Conservation (phyloP, 768 basidiomycete species). For the Polyporus arcularius region DNA sequence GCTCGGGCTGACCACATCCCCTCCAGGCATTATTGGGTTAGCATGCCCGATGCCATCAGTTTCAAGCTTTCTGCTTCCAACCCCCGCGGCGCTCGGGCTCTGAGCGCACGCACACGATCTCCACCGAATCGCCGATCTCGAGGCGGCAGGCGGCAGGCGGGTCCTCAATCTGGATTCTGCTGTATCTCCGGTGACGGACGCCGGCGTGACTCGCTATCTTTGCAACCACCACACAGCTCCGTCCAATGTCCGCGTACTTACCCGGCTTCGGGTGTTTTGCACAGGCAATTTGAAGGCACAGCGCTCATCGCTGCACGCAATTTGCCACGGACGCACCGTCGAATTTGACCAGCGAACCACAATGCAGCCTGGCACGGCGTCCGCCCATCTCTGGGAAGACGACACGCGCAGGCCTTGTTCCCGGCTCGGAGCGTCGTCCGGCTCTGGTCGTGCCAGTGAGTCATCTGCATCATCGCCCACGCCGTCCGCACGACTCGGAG, state of each 20-base stretch:
- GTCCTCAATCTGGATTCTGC: not conserved
- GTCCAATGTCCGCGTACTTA: too few relatives aligned
- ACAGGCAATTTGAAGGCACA: not conserved
- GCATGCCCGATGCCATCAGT: constrained; percentile 14
- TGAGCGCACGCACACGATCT: not conserved
- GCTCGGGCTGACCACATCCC: not conserved
- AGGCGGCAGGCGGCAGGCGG: not conserved
- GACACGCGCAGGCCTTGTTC: not conserved
- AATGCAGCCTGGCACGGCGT: not conserved
- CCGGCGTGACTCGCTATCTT: not conserved
- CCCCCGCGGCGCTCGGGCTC: constrained; percentile 12
- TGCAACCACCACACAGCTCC: not conserved
- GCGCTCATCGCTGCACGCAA: not conserved
- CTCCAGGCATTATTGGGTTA: not conserved
- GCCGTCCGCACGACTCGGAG: not conserved
- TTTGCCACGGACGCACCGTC: not conserved
- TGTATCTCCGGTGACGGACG: constrained; percentile 7
- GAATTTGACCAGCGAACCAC: not conserved
- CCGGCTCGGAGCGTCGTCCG: not conserved
- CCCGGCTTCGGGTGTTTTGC: too few relatives aligned
- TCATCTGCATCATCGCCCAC: not conserved
- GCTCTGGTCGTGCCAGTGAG: not conserved
- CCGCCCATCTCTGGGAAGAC: not conserved
- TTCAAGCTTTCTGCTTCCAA: constrained; percentile 15
- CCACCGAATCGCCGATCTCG: constrained; percentile 13